Base-by-base conservation (phyloP, 441 rosid genomes). In the Biscutella laevigata region DNA sequence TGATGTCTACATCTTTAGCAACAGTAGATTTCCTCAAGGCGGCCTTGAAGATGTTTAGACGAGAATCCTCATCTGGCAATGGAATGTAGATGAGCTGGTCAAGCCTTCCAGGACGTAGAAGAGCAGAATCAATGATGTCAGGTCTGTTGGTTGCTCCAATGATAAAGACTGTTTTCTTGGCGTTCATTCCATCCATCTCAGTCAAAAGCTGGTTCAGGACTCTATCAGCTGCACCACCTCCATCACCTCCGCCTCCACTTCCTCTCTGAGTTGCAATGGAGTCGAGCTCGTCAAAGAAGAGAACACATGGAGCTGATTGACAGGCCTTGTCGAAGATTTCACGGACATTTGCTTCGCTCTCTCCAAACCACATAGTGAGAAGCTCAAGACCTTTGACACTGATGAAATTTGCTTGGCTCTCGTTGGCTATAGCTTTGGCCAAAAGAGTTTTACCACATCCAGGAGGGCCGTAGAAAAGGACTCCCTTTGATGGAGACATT, bases 201-300 rank as follows among this genome's bases (percentile, higher is more conserved):
- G 84, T 79, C 53, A 76, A 63, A 43, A 79, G 77, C 65, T 79
- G 84, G 57, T 76, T 79, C 76, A 79, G 38, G 6, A 79, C 84
- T 66, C 84, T 67, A 50, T 76, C 84, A 0, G 84, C 84, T 49
- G 84, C 84, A 16, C 84, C 84, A 3, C 84, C 84, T 36, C 76
- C 84, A 76, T 79, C 84, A 11, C 84, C 84, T 28, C 64, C 74
- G 6, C 71, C 29, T 51, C 70, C 70, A 5, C 73, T 29, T 26
- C 84, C 84, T 46, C 81, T 70, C 77, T 82, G 79, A 6, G 84
- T 79, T 2, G 84, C 84, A 62, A 76, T 76, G 26, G 79, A 79
- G 70, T 79, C 84, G 1, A 79, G 84, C 57, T 79, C 81, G 16
- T 79, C 84, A 53, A 79, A 79, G 77, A 76, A 76, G 27, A 79